phyloP scores from a whole-genome alignment of 306 rosid species.

The Lathyrus oleraceus region DNA sequence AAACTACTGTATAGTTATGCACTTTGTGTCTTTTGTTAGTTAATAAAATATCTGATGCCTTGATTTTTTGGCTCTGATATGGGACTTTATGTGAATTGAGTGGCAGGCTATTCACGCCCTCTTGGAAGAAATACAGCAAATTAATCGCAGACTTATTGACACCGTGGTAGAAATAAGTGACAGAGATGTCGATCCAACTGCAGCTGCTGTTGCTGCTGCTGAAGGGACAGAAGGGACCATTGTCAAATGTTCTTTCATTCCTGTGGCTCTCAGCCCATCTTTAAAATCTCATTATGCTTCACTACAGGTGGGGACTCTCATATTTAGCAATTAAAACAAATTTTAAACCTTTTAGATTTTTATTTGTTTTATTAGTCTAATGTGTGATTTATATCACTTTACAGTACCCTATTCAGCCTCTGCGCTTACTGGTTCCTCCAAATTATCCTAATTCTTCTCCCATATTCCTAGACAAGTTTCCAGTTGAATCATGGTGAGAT shows the following conservation, averaged over 20 bases:
- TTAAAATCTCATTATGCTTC: constrained; percentile 81
- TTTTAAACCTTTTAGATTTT: neutral
- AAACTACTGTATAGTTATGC: neutral
- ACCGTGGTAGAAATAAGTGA: constrained; percentile 73
- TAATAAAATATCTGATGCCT: constrained; percentile 15
- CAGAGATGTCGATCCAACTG: constrained; percentile 73
- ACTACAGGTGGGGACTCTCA: constrained; percentile 61
- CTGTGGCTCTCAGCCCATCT: constrained; percentile 86
- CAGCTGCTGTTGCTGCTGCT: constrained; percentile 55
- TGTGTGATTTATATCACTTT: constrained; percentile 29
- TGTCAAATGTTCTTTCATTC: constrained; percentile 83
- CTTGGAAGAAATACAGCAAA: constrained; percentile 81
- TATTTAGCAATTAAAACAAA: constrained; percentile 6
- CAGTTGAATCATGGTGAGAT: constrained; percentile 77
- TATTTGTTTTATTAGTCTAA: constrained; percentile 30
- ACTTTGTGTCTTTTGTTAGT: neutral
- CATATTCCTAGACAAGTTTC: constrained; percentile 77
- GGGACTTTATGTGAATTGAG: constrained; percentile 27
- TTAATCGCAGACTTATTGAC: constrained; percentile 81
- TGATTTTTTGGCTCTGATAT: constrained; percentile 30
- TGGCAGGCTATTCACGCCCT: constrained; percentile 84
- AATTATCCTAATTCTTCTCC: constrained; percentile 90
- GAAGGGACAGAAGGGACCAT: constrained; percentile 78
- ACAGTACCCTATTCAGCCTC: constrained; percentile 93
- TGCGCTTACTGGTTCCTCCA: constrained; percentile 85